phyloP scores from a whole-genome alignment of 768 basidiomycete genomes.

The Sporobolomyces roseus region DNA sequence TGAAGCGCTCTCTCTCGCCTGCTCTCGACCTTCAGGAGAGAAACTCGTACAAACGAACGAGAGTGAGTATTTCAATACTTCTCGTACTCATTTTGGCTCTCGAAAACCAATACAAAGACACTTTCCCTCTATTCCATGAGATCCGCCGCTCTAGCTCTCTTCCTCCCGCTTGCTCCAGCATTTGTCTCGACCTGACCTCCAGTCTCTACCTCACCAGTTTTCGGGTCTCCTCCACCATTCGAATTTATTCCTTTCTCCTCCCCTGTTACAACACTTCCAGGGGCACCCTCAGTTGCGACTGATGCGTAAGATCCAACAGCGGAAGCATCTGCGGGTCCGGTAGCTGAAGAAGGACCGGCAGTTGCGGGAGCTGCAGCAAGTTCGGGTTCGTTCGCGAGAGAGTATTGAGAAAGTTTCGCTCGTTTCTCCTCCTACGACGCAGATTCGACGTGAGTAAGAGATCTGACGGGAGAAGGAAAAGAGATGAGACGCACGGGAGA shows the following conservation, averaged over 20 bases:
- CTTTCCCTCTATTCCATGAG: constrained; percentile 56
- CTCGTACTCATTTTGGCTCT: too few relatives aligned
- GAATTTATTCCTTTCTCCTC: constrained; percentile 48
- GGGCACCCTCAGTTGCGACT: constrained; percentile 45
- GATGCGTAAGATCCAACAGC: constrained; percentile 24
- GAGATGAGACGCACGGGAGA: constrained; percentile 31
- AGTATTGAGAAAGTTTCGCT: constrained; percentile 57
- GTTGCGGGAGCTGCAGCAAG: constrained; percentile 55
- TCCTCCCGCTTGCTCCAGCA: constrained; percentile 62
- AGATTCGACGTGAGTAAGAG: neutral
- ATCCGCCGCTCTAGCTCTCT: constrained; percentile 80
- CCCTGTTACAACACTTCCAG: constrained; percentile 51
- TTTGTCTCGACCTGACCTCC: constrained; percentile 1
- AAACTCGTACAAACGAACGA: too few relatives aligned
- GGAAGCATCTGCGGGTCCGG: constrained; percentile 11
- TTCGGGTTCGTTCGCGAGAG: constrained; percentile 51
- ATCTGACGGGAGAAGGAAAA: neutral
- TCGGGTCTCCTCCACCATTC: constrained; percentile 23
- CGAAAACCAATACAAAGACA: neutral
- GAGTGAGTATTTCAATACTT: too few relatives aligned
- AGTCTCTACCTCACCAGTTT: constrained; percentile 21
- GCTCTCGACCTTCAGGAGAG: too few relatives aligned
- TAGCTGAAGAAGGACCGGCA: constrained; percentile 44
- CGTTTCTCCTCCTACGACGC: constrained; percentile 68
- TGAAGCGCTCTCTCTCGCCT: too few relatives aligned